These are phyloP conservation scores for Earliella scabrosa DNA, from an alignment of 1,284 basidiomycete species.

Conservation along the genomic window DNA sequence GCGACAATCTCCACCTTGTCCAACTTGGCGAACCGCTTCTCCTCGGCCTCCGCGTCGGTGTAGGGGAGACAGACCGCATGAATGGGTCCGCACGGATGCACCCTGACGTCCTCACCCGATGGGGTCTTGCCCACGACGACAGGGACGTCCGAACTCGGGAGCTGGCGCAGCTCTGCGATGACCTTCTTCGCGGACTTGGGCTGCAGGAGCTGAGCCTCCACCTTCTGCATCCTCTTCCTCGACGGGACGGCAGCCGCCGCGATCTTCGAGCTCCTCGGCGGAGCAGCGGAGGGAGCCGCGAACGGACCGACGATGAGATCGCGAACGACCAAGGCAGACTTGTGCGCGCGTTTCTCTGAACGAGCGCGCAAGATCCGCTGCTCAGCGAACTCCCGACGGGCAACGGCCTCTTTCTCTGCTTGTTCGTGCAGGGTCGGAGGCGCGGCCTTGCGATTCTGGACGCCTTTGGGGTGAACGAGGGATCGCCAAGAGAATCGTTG, in stretches of 20 bases:
- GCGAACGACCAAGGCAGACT: slow-evolving; percentile 65
- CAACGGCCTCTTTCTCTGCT: slow-evolving; percentile 13
- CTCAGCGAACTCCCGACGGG: slow-evolving; percentile 20
- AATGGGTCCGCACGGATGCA: slow-evolving; percentile 51
- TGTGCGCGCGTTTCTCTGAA: slow-evolving; percentile 63
- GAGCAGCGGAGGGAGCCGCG: slow-evolving; percentile 22
- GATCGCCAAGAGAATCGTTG: slow-evolving; percentile 34
- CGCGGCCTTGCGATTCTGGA: slow-evolving; percentile 40
- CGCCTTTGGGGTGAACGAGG: slow-evolving; percentile 19
- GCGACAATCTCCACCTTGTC: slow-evolving; percentile 10
- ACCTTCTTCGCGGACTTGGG: slow-evolving; percentile 71
- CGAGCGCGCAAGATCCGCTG: slow-evolving; percentile 36
- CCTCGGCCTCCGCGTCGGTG: slow-evolving; percentile 62
- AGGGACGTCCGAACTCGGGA: slow-evolving; percentile 39
- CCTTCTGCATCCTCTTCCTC: slow-evolving; percentile 60
- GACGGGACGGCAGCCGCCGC: slow-evolving; percentile 40
- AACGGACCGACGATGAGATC: slow-evolving; percentile 67
- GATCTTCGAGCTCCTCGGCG: slow-evolving; percentile 38
- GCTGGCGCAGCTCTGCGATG: slow-evolving; percentile 63
- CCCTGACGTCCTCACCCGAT: slow-evolving; percentile 24
- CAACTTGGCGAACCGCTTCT: slow-evolving; percentile 53
- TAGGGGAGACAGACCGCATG: slow-evolving; percentile 73
- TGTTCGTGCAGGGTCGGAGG: slow-evolving; percentile 42
- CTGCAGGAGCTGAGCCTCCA: slow-evolving; percentile 70
- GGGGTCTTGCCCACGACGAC: slow-evolving; percentile 24